These are phyloP conservation scores for Fusarium nurragi DNA, from an alignment of 2,329 filamentous ascomycete genomes.

Conservation along the genomic window DNA sequence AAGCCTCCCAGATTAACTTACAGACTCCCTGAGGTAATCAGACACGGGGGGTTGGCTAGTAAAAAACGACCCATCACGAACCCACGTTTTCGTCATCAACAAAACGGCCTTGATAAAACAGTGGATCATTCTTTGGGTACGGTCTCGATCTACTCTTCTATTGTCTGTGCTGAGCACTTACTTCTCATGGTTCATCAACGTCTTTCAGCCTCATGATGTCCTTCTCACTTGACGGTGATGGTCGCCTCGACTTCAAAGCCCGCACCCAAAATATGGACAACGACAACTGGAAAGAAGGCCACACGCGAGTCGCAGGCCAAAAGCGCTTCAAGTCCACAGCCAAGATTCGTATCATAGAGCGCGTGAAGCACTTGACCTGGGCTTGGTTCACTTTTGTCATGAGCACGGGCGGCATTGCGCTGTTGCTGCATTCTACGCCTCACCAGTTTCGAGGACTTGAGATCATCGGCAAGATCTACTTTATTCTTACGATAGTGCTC, in stretches of 20 bases:
- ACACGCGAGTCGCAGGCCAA: slow-evolving; percentile 40
- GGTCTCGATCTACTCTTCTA: background rate
- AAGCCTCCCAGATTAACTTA: background rate
- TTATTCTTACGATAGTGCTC: slow-evolving; percentile 60
- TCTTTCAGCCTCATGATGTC: background rate
- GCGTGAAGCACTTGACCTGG: slow-evolving; percentile 45
- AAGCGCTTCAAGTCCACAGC: slow-evolving; percentile 26
- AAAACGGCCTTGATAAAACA: slow-evolving; percentile 3
- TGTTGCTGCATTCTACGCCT: slow-evolving; percentile 48
- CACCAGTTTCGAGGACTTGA: slow-evolving; percentile 58
- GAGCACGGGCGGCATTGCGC: slow-evolving; percentile 48
- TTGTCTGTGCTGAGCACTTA: background rate
- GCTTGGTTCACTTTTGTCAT: slow-evolving; percentile 49
- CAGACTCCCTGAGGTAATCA: background rate
- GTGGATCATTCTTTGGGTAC: slow-evolving; percentile 1
- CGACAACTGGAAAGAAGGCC: slow-evolving; percentile 44
- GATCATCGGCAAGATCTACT: slow-evolving; percentile 59
- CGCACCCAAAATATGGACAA: slow-evolving; percentile 37
- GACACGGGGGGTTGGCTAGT: background rate
- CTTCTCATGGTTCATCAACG: background rate
- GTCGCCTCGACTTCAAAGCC: slow-evolving; percentile 23
- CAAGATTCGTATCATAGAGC: slow-evolving; percentile 32
- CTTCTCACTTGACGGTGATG: slow-evolving; percentile 1
- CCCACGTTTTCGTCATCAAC: slow-evolving; percentile 1
- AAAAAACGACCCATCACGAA: slow-evolving; percentile 5